Evolutionary conservation across 225 moss, liverwort and hornwort species (phyloP), one percentile per base, ranked within the genome.

Genomic region (Neckera pumila): DNA sequence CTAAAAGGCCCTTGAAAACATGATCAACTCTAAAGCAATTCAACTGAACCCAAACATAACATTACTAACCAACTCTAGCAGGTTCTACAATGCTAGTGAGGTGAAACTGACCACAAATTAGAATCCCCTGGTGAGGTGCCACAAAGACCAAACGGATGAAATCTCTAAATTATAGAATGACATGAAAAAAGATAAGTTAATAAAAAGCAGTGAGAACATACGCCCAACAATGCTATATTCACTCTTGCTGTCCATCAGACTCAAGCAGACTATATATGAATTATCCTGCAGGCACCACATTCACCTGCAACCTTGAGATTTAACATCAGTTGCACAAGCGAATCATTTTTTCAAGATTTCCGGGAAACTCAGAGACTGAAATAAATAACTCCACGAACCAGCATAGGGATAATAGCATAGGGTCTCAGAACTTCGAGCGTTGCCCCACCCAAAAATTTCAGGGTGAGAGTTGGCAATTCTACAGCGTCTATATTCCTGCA

Each of bases 211-310:
- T 25, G 89, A 85, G 65, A 85, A 81, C 91, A 78, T 91, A 93
- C 93, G 93, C 34, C 93, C 93, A 78, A 92, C 72, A 62, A 93
- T 93, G 89, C 88, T 92, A 42, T 89, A 87, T 53, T 71, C 86
- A 79, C 92, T 90, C 78, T 90, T 84, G 88, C 93, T 93, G 85
- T 93, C 90, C 86, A 92, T 57, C 75, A 92, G 65, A 60, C 26
- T 82, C 89, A 93, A 92, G 84, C 93, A 93, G 77, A 91, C 51
- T 90, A 56, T 31, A 73, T 61, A 72, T 7, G 90, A 49, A 85
- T 83, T 57, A 86, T 87, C 89, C 92, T 93, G 93, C 85, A 81
- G 57, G 63, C 79, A 88, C 80, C 83, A 79, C 42, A 79, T 53
- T 64, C 80, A 84, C 43, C 86, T 81, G 85, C 81, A 85, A 74